Evolutionary conservation across 2,329 filamentous ascomycete species (phyloP), one percentile per base, ranked within the genome.

Genomic region (Monosporascus sp.): DNA sequence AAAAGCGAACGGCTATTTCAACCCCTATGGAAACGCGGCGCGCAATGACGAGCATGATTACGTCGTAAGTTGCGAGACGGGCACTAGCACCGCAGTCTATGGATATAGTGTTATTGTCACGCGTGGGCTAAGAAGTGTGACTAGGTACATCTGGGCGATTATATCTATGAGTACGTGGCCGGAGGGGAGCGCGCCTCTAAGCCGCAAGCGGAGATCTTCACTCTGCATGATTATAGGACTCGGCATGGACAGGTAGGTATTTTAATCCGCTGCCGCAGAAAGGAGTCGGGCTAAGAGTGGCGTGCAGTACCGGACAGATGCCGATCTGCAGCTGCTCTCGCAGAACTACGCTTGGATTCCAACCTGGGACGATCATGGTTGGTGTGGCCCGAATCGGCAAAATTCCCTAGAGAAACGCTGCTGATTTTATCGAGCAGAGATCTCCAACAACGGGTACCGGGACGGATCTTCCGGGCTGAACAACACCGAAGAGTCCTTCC

Each of bases 401-500:
- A 51, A 2, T 11, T 39, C 41, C n/a, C 25, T 38, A 25, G 15
- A 2, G 39, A 48, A 50, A 38, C 44, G 44, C 50, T 51, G 17
- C 49, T 24, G 27, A 17, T 25, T 34, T 20, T 25, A 20, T 20
- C 50, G 57, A 54, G 54, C 54, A 73, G 76, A 84, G 68, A 79
- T 87, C 24, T 77, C 81, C 5, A 78, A 89, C 63, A 88, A 89
- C 60, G 80, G 78, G 3, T 89, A 83, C 62, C 74, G 79, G 24
- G 84, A 84, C 60, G 85, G 85, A 1, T 79, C 76, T 8, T 76
- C 78, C 2, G 72, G 74, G 4, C 69, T 86, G 24, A 85, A 84
- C 66, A 89, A 89, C 65, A 86, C 81, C 9, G 84, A 87, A 61
- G 76, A 80, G 7, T 85, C 82, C 0, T 89, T 88, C 68, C 63